Conservation (phyloP, 495 filamentous ascomycete genomes). For the Tuber melanosporum region DNA sequence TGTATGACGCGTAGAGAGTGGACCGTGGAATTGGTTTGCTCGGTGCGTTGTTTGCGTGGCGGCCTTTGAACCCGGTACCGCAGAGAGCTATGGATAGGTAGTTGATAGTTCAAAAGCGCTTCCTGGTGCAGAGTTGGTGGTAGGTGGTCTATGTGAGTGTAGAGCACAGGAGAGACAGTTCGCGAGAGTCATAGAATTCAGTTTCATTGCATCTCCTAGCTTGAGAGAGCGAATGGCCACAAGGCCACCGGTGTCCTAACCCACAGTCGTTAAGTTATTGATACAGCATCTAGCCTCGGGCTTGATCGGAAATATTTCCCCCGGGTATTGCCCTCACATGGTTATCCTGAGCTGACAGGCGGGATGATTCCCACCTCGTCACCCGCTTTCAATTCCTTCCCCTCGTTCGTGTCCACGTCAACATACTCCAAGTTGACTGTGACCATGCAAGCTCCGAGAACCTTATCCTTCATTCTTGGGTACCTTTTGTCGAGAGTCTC, state of each 20-base stretch:
- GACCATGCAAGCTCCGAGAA: constrained; percentile 70
- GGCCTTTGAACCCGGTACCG: neutral
- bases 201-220: neutral
- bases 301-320: neutral
- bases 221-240: neutral
- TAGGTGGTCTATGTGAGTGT: neutral
- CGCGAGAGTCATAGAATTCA: neutral
- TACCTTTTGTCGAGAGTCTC: constrained; percentile 67
- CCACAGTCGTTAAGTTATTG: neutral
- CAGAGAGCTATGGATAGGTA: neutral
- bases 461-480: constrained; percentile 65
- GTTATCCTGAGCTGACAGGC: constrained; percentile 80
- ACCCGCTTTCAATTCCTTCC: constrained; percentile 59
- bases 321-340: neutral
- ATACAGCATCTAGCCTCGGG: neutral
- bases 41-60: neutral
- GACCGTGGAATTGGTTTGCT: neutral
- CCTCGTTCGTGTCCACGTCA: constrained; percentile 53
- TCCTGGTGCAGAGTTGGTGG: neutral
- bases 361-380: constrained; percentile 95
- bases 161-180: neutral
- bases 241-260: neutral
- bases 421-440: constrained; percentile 87
- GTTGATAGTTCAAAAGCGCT: neutral
- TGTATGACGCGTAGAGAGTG: neutral